Evolutionary conservation across 2,329 filamentous ascomycete species (phyloP).

Genomic region (Sodiomyces alkalinus): DNA sequence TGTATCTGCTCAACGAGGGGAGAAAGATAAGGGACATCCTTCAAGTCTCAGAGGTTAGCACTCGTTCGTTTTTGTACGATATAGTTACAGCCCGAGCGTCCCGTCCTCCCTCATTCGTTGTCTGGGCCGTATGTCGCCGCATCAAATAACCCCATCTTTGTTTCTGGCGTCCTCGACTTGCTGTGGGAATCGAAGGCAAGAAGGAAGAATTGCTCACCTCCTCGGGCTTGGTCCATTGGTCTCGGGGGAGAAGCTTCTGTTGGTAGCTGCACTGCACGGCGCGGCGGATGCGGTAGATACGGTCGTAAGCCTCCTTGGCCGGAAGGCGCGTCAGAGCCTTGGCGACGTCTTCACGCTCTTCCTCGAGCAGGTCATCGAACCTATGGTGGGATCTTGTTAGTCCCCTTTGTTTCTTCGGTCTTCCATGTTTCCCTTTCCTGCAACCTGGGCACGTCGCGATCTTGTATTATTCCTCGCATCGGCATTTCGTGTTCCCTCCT

Average conservation of each 20-base stretch:
- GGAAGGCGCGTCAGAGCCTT: constrained; percentile 81
- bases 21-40: constrained; percentile 39
- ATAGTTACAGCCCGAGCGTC: too few species aligned
- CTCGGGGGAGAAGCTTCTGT: constrained; percentile 49
- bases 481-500: neutral
- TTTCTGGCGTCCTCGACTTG: too few species aligned
- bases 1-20: constrained; percentile 36
- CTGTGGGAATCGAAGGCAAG: neutral
- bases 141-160: too few species aligned
- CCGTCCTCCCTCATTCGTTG: too few species aligned
- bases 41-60: constrained; percentile 6
- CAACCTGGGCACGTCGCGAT: too few species aligned
- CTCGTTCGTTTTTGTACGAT: too few species aligned
- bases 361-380: constrained; percentile 85
- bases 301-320: constrained; percentile 86
- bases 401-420: neutral
- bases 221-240: constrained; percentile 43
- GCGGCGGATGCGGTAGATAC: constrained; percentile 90
- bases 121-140: too few species aligned
- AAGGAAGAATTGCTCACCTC: constrained; percentile 21
- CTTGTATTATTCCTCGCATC: neutral
- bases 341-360: constrained; percentile 79
- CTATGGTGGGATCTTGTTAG: constrained; percentile 27
- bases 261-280: constrained; percentile 63
- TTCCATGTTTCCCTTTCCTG: neutral